A percentile compares a stretch with the other conserved stretches of the same genome.
Conservation (phyloP, 2,329 filamentous ascomycete genomes). For the Apiospora arundinis region DNA sequence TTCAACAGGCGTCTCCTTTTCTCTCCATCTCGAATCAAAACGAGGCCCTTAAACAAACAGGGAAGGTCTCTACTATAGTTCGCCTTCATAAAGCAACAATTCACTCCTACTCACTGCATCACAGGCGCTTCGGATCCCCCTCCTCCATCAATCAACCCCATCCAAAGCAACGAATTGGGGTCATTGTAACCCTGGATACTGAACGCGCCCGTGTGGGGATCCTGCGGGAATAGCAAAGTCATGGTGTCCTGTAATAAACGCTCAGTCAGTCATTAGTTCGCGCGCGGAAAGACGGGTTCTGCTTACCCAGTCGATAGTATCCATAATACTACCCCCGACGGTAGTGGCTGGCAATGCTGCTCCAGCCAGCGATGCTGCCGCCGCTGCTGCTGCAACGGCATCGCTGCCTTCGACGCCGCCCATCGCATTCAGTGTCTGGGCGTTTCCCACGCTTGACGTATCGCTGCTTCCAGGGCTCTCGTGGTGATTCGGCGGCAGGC, state of each 20-base stretch:
- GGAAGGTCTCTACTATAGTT: not conserved
- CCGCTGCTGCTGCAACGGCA: not conserved
- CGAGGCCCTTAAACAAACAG: not conserved
- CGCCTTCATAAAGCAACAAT: not conserved
- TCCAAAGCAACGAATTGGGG: constrained; percentile 27
- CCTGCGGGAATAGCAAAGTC: constrained; percentile 45
- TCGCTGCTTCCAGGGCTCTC: constrained; percentile 53
- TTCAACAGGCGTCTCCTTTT: not conserved
- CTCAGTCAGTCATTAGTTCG: constrained; percentile 15
- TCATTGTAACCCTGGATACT: constrained; percentile 47
- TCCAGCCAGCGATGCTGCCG: constrained; percentile 29
- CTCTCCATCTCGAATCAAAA: not conserved
- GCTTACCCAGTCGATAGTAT: constrained; percentile 52
- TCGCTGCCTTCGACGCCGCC: constrained; percentile 6
- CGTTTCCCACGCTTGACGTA: constrained; percentile 40
- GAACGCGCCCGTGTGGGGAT: constrained; percentile 47
- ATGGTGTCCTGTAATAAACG: constrained; percentile 41
- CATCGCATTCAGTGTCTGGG: constrained; percentile 26
- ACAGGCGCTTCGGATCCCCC: not conserved
- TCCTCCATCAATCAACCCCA: constrained; percentile 7
- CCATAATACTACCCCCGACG: constrained; percentile 65
- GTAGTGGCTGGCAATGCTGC: constrained; percentile 28
- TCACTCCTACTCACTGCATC: not conserved
- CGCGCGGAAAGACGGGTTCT: not conserved
- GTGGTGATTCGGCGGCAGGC: constrained; percentile 45